Evolutionary conservation across 345 rosid genomes (phyloP), one percentile per base, ranked within the genome.

Genomic region (Theobroma cacao): DNA sequence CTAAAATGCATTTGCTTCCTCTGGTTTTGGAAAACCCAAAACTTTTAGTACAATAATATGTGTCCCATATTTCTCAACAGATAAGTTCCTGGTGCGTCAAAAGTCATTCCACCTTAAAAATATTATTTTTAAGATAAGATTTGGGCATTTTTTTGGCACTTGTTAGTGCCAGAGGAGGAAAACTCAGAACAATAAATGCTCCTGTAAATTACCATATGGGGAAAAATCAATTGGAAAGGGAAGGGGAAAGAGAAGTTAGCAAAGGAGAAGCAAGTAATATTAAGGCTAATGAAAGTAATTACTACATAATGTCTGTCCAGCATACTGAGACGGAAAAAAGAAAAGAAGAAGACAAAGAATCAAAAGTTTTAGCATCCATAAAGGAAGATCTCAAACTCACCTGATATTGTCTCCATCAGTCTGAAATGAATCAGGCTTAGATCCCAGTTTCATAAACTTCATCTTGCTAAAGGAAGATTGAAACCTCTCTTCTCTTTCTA

Each of bases 371-470:
- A 64, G 31, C 64, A n/a, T 31, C 62, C 58, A 45, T 47, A 0
- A 59, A 73, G 28, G 64, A 38, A 62, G 85, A 83, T 80, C 81
- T 77, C n/a, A 34, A 53, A 79, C 84, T 86, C 26, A 93, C 97
- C 95, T 86, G 75, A 86, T 80, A 76, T 77, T 85, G 76, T 85
- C 92, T 58, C 89, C 92, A 53, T 87, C 82, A 24, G 95, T 77
- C 81, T 89, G 95, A 75, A 93, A 93, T 4, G 89, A 87, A 78
- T 93, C 95, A n/a, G 95, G 93, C 87, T 93, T 93, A 74, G 95
- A 92, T 63, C 97, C 97, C 84, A 92, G 95, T 84, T 92, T 92
- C 97, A 92, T 92, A 87, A 89, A 92, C 91, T 93, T 93, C 97
- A 93, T 93, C 28, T 84, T 79, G 74, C 48, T 79, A 50, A 43